phyloP scores from a whole-genome alignment of 495 filamentous ascomycete genomes.

The Talaromyces trachyspermus region DNA sequence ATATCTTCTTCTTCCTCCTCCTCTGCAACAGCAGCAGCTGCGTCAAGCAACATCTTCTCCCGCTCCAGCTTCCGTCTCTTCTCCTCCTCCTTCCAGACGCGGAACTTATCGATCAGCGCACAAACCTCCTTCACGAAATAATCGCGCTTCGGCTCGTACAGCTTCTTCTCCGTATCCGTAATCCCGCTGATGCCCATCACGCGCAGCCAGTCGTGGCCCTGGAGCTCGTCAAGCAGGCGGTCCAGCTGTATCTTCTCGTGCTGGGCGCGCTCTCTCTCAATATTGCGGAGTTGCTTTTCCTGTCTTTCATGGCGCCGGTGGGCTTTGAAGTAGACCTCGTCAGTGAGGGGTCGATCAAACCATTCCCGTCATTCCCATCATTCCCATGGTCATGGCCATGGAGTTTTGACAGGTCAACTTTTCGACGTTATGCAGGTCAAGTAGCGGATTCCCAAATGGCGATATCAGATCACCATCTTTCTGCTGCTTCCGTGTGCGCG shows the following conservation, averaged over 20 bases:
- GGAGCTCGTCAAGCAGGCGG: slow-evolving; percentile 75
- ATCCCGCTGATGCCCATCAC: slow-evolving; percentile 87
- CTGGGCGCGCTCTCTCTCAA: slow-evolving; percentile 83
- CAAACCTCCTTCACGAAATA: slow-evolving; percentile 77
- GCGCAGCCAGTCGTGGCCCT: slow-evolving; percentile 87
- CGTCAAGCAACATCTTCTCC: slow-evolving; percentile 36
- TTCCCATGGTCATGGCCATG: too few species aligned
- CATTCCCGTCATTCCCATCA: neutral
- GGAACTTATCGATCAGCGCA: slow-evolving; percentile 77
- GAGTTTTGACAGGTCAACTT: slow-evolving; percentile 20
- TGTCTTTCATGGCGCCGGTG: slow-evolving; percentile 76
- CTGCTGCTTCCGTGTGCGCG: slow-evolving; percentile 34
- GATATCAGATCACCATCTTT: slow-evolving; percentile 14
- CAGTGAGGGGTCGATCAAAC: slow-evolving; percentile 57
- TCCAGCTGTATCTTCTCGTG: slow-evolving; percentile 88
- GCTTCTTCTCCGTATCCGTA: slow-evolving; percentile 73
- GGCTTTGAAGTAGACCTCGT: slow-evolving; percentile 56
- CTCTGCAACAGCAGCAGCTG: slow-evolving; percentile 1
- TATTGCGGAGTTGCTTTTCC: slow-evolving; percentile 88
- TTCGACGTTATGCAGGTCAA: slow-evolving; percentile 30
- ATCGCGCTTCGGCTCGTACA: slow-evolving; percentile 76
- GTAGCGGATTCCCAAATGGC: slow-evolving; percentile 35
- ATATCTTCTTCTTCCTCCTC: slow-evolving; percentile 16
- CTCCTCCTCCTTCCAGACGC: slow-evolving; percentile 82
- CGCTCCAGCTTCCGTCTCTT: slow-evolving; percentile 66